Base-by-base conservation (phyloP, 805 yeast genomes). In the Saccharomycopsis sp. region DNA sequence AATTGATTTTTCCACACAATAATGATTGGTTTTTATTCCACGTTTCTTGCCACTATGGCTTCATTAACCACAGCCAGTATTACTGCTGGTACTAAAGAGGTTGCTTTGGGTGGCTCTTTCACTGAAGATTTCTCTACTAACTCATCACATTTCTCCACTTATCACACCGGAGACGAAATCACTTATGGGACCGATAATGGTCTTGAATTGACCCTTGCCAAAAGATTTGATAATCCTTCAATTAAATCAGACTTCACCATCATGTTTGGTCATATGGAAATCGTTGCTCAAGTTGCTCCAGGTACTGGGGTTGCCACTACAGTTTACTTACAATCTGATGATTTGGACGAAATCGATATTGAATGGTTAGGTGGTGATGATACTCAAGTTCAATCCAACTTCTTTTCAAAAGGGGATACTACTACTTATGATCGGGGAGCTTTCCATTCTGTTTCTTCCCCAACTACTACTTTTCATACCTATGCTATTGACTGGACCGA, bases 201-300 rank as follows among this genome's bases (percentile, higher is more conserved):
- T n/a, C 59, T 78, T 10, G 53, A 61, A 30, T 58, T 88, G 50
- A 70, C 79, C 1, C 57, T 88, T 31, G 64, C 70, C 2, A 64
- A 77, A 49, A 65, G 79, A 50, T 77, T 66, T 43, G 92, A 85
- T 55, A 80, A 82, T 53, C 96, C 96, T 3, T 70, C 87, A 4
- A 60, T 86, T 41, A 69, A 67, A 51, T 83, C 94, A 3, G 70
- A 79, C 48, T 85, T 82, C 57, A 84, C 84, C 62, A 73, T 88
- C 52, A 83, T 87, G 92, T 88, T 78, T 58, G 96, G 96, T 44
- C 75, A 75, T 48, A 72, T 86, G 21, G 94, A 83, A 57, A 85
- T 76, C 4, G 66, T 66, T 1, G 57, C 81, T 46, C 69, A 77
- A 56, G 82, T 88, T 14, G 87, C 92, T 3, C 62, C 70, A n/a